Evolutionary conservation across 306 rosid genomes (phyloP), one percentile per base, ranked within the genome.

Genomic region (Heteromeles arbutifolia): DNA sequence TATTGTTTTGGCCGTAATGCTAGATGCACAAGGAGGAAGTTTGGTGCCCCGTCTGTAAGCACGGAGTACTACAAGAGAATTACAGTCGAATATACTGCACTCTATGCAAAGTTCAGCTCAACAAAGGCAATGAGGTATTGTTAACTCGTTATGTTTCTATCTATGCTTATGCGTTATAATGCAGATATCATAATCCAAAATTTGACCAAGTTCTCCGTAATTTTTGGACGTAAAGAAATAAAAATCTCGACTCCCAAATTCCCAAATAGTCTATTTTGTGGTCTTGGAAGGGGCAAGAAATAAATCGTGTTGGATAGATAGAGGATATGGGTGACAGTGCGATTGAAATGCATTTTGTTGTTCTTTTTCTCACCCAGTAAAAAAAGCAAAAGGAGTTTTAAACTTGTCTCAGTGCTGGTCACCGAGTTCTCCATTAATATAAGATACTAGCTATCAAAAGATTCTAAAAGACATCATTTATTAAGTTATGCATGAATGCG

Each of bases 1-100:
- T 13, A 41, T 83, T 70, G 45, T 70, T 56, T 52, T 70, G 34
- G 71, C 76, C 63, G 74, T 81, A 45, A 75, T 73, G 45, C 63
- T 85, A 89, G 94, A 81, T 43, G 45, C 68, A 31, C 15, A 41
- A 59, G 61, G 78, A 89, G 68, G 79, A 82, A 78, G 77, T 91
- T 79, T 89, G 97, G 97, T 93, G 98, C 82, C 98, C 98, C 53
- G 79, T 93, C 13, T 93, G 98, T 80, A 93, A 88, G 84, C 87
- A 79, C 65, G 98, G 98, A 69, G 84, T 87, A 69, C 85, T 93
- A 70, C 81, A 78, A 82, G 96, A 93, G 84, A 82, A 41, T 75
- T 63, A 67, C 62, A 65, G 50, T 74, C 80, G 53, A 74, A 88
- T 93, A 76, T 72, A 73, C 63, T 93, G 97, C 77, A 78, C 75